Percentiles rank a stretch among this genome's conserved stretches.
Evolutionary conservation across 257 asterid genomes (phyloP).

Genomic region (Nicotiana paniculata): DNA sequence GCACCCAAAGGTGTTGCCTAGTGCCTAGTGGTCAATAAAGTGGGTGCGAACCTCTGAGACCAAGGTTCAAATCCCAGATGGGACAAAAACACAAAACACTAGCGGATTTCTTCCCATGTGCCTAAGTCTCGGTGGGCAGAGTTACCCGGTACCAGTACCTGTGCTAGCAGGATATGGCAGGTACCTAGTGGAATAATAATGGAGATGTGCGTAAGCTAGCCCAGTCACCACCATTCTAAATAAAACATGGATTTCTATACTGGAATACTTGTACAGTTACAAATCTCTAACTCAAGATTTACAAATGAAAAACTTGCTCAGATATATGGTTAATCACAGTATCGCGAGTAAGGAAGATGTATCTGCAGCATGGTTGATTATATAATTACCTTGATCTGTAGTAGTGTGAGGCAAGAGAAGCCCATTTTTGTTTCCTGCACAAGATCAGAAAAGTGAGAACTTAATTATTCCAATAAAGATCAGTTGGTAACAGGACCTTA

Average conservation of each 20-base stretch:
- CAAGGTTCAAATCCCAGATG: neutral
- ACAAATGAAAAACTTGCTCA: neutral
- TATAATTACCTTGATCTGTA: constrained; percentile 77
- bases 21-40: neutral
- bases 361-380: neutral
- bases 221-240: neutral
- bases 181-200: neutral
- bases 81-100: neutral
- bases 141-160: neutral
- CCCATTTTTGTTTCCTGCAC: constrained; percentile 88
- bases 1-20: neutral
- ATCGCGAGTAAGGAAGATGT: neutral
- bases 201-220: neutral
- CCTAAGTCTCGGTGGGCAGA: neutral
- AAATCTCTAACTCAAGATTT: neutral
- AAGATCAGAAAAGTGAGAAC: neutral
- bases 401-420: constrained; percentile 90
- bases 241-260: neutral
- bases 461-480: neutral
- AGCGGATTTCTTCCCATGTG: neutral
- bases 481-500: neutral
- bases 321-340: neutral
- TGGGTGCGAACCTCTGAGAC: neutral
- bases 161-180: neutral
- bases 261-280: neutral